Base-by-base conservation (phyloP, 2,329 filamentous ascomycete species). In the Trichoderma sp. region DNA sequence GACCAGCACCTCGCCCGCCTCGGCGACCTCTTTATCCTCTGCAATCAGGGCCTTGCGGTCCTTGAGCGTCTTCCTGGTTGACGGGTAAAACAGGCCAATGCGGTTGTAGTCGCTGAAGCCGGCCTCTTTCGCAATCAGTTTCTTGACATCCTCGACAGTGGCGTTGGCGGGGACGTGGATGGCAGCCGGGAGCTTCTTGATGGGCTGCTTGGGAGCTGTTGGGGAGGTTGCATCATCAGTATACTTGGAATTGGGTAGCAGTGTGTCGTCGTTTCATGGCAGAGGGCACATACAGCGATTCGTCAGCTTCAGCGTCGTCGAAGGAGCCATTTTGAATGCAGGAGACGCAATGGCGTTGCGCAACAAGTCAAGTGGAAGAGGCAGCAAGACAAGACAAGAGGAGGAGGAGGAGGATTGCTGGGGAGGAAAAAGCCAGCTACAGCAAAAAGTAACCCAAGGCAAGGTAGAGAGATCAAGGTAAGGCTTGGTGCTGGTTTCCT, bases 1-100 rank as follows among this genome's bases (percentile, higher is more conserved):
- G 69, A 98, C 91, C 71, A 95, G 87, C 56, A 99, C 77, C 76
- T 87, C 83, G 65, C 81, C 80, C 14, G 78, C 75, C 41, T 79
- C 76, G 58, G 80, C 72, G 9, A 88, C 80, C 63, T 79, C 79
- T 34, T 79, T 72, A 71, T 83, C 81, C 65, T 83, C 77, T 39
- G 74, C 74, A 43, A 89, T 68, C 52, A 81, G 75, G 21, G 85
- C 85, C 71, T 81, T 83, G 69, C 85, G 83, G 76, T 89, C 81
- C 77, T 88, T 88, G 70, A 89, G 74, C 21, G 83, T 86, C 81
- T 86, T 87, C 76, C 83, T 86, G 67, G 83, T 85, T 45, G 79
- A 75, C 0, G 87, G 83, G 69, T 88, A 84, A 72, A 83, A 88
- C 65, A 89, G 78, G 34, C 87, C 87, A 67, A 89, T 80, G 64